Evolutionary conservation across 495 filamentous ascomycete species (phyloP), one percentile per base, ranked within the genome.

Genomic region (Tuber calosporum): DNA sequence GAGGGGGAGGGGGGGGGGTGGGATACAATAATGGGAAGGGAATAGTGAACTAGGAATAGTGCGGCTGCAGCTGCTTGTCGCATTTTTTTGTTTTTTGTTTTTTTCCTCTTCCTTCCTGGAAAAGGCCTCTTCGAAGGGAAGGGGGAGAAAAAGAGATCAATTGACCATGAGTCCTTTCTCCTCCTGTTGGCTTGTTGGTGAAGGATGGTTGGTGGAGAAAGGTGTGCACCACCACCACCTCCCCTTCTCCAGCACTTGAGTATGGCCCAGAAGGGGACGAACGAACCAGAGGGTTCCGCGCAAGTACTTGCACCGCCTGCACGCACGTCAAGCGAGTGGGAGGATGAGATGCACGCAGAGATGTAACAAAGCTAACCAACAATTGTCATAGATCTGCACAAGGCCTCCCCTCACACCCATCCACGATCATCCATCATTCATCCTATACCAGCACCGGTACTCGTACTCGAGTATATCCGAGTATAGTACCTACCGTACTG

Each of bases 341-440:
- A 74, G 72, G 72, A 69, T 77, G 76, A 78, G 76, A 78, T 78
- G 76, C 76, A 76, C 76, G 69, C 76, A 78, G 74, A 78, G 72
- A 78, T 78, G 53, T 62, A 30, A 62, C 53, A 30, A 15, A 62
- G 53, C 26, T 17, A 62, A 30, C 76, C 76, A 78, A 78, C 74
- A 78, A 77, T 77, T 78, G 75, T 42, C 53, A 70, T 77, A 77
- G 76, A 78, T 78, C 76, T 78, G 76, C 76, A 53, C 75, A 74
- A 68, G 75, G 75, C 75, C 69, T 76, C 67, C 73, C 74, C 67
- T 77, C 70, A 68, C 74, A 74, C 73, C 71, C 74, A 73, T 58
- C 73, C 43, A 19, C 75, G 42, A 70, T 48, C 71, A 70, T 40
- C 68, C 71, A 70, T 40, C 68, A 73, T 62, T 30, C 53, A 62